Evolutionary conservation across 1,284 basidiomycete species (phyloP), one percentile per base, ranked within the genome.

Genomic region (Sporisorium exsertum): DNA sequence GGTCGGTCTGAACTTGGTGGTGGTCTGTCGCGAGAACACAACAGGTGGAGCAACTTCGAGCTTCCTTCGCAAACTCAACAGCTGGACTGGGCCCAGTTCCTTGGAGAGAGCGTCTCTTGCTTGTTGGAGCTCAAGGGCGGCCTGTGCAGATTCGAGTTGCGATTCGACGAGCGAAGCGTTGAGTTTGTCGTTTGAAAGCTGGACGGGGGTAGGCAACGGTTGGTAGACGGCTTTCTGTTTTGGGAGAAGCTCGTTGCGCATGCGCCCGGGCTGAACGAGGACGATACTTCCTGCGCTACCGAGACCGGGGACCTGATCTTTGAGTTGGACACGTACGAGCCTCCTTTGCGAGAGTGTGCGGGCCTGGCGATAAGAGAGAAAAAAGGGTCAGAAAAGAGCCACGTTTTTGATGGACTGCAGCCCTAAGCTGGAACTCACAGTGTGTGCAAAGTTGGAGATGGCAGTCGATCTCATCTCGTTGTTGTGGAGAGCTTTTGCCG

Each of bases 261-360:
- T 76, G 26, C 68, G 68, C 43, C 73, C 73, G 0, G 73, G 73
- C 18, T 68, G 68, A 52, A 76, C 73, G 35, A 76, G 73, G 12
- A 71, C 68, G 22, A 64, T 52, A 51, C 45, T 54, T 9, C 68
- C 68, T 24, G 64, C 68, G 15, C 35, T 27, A 27, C 73, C 73
- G 53, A 76, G 68, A 35, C 73, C 68, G 1, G 60, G 50, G 16
- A 71, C 45, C n/a, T 64, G 45, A 2, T 9, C 29, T 20, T 18
- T 53, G 54, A 76, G 73, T 40, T 76, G 68, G 29, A 76, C 73
- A 55, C 73, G 73, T 16, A 76, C 73, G 54, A 76, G 68, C 58
- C 68, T 63, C 47, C 64, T 71, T 68, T 69, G 61, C 51, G 73
- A 76, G 9, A 75, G 67, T 64, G 64, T 66, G 47, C 56, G 64